These are phyloP conservation scores for Dactylellina leptospora DNA, from an alignment of 2,329 filamentous ascomycete genomes.

Conservation along the genomic window DNA sequence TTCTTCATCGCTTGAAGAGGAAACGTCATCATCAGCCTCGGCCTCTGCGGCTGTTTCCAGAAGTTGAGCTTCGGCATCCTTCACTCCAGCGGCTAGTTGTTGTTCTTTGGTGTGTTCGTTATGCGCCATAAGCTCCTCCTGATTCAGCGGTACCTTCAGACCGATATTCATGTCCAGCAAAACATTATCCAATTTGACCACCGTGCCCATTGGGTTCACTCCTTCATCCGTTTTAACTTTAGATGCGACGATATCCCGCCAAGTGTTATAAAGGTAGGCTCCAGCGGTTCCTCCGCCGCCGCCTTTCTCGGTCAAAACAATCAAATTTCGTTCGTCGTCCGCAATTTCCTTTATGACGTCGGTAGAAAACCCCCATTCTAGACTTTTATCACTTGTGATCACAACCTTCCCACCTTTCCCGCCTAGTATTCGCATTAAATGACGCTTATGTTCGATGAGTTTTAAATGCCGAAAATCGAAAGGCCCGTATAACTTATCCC, in stretches of 20 bases:
- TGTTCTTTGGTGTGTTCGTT: constrained; percentile 93
- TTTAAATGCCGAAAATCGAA: constrained; percentile 91
- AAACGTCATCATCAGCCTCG: constrained; percentile 80
- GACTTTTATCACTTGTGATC: constrained; percentile 84
- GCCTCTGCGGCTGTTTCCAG: constrained; percentile 68
- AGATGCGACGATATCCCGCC: constrained; percentile 68
- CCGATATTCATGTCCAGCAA: constrained; percentile 71
- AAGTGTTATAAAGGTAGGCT: constrained; percentile 80
- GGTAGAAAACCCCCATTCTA: constrained; percentile 95
- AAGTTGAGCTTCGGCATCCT: constrained; percentile 70
- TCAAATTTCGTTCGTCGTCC: constrained; percentile 78
- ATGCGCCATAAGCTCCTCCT: constrained; percentile 80
- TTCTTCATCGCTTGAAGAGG: constrained; percentile 84
- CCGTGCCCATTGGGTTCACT: constrained; percentile 16
- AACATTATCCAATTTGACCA: constrained; percentile 61
- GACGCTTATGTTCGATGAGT: constrained; percentile 80
- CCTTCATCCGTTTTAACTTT: constrained; percentile 38
- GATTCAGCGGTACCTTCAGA: constrained; percentile 72
- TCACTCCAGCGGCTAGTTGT: constrained; percentile 79
- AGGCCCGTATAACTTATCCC: constrained; percentile 68
- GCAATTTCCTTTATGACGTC: constrained; percentile 79
- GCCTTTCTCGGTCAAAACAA: constrained; percentile 83
- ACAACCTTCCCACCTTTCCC: constrained; percentile 75
- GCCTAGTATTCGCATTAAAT: constrained; percentile 75
- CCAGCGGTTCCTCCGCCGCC: constrained; percentile 69